phyloP scores from a whole-genome alignment of 768 basidiomycete species.

The Pisolithus marmoratus region DNA sequence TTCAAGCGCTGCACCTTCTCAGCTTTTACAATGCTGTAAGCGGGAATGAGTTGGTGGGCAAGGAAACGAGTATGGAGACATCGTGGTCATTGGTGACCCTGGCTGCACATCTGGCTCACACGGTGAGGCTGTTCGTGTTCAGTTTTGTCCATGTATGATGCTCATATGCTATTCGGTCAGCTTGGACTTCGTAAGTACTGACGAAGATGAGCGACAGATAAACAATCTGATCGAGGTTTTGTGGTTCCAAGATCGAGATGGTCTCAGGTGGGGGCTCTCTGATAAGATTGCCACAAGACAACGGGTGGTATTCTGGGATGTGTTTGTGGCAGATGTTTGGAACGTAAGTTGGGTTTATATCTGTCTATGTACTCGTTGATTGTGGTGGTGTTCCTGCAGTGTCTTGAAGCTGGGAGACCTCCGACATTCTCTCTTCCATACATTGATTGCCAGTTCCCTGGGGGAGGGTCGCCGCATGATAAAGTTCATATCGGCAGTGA shows the following conservation, averaged over 20 bases:
- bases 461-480: slow-evolving; percentile 8
- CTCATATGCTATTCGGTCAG: slow-evolving; percentile 29
- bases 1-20: slow-evolving; percentile 63
- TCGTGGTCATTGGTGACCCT: slow-evolving; percentile 63
- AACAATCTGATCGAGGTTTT: slow-evolving; percentile 5
- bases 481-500: slow-evolving; percentile 14
- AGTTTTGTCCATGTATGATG: background rate
- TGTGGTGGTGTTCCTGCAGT: slow-evolving; percentile 33
- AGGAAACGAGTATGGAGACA: slow-evolving; percentile 67
- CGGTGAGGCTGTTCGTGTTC: slow-evolving; percentile 36
- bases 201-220: slow-evolving; percentile 5
- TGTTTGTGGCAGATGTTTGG: slow-evolving; percentile 69
- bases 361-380: slow-evolving; percentile 6
- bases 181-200: slow-evolving; percentile 59
- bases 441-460: slow-evolving; percentile 62
- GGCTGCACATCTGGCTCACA: slow-evolving; percentile 61
- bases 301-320: slow-evolving; percentile 71
- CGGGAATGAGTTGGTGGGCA: slow-evolving; percentile 47
- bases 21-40: slow-evolving; percentile 69
- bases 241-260: slow-evolving; percentile 48
- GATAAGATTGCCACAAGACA: slow-evolving; percentile 59
- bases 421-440: slow-evolving; percentile 62
- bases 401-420: slow-evolving; percentile 64
- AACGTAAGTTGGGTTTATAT: slow-evolving; percentile 31
- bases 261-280: slow-evolving; percentile 55